Evolutionary conservation across 345 rosid species (phyloP).

Genomic region (Melastoma malabathricum): DNA sequence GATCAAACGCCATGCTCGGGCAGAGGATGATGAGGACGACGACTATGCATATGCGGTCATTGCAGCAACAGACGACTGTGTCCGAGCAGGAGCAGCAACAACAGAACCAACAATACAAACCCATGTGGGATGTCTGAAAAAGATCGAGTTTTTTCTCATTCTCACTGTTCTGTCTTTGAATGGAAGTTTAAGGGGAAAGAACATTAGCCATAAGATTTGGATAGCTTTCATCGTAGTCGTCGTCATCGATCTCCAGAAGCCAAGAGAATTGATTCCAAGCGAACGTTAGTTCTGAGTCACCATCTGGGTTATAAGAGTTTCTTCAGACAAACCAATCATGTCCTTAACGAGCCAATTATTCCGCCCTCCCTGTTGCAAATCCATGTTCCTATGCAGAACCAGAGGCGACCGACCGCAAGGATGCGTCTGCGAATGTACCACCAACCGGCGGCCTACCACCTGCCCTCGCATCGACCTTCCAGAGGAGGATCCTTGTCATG

Average conservation of each 20-base stretch:
- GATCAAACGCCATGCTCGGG: conserved; percentile 16
- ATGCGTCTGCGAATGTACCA: not conserved
- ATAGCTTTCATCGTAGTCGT: conserved; percentile 3
- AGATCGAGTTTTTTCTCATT: not conserved
- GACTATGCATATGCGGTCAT: conserved; percentile 7
- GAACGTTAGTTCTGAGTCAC: too few relatives aligned
- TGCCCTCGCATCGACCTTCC: conserved; percentile 44
- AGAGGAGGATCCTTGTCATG: conserved; percentile 52
- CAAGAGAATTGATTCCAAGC: too few relatives aligned
- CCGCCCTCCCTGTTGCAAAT: too few relatives aligned
- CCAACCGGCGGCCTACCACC: conserved; percentile 15
- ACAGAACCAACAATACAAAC: conserved; percentile 19
- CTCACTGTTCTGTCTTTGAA: not conserved
- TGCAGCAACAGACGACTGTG: conserved; percentile 10
- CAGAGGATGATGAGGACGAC: conserved; percentile 16
- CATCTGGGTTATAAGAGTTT: too few relatives aligned
- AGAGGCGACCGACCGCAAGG: conserved; percentile 17
- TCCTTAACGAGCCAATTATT: too few relatives aligned
- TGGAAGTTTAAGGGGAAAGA: not conserved
- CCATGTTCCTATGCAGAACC: too few relatives aligned
- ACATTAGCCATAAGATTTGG: conserved; percentile 13
- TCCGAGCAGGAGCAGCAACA: conserved; percentile 23
- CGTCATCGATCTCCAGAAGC: not conserved
- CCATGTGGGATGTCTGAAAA: conserved; percentile 26
- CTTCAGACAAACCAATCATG: too few relatives aligned